Evolutionary conservation across 371 early-diverging fungal genomes (phyloP).

Genomic region (Nematocida ironsii): DNA sequence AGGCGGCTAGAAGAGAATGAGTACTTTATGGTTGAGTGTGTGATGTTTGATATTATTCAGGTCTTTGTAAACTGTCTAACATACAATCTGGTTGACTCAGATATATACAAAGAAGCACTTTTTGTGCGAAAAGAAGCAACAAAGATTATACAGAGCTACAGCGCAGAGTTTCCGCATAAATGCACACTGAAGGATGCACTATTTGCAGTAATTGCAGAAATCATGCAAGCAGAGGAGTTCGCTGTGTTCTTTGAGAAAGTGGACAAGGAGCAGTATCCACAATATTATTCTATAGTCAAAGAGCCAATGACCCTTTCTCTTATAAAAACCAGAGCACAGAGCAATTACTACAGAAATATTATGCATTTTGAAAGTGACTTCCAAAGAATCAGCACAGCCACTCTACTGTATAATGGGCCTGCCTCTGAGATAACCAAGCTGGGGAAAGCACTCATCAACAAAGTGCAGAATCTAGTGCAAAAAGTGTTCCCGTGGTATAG

Average conservation of each 20-base stretch:
- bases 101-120: conserved; percentile 76
- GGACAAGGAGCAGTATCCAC: conserved; percentile 76
- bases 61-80: conserved; percentile 80
- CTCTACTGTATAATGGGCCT: conserved; percentile 28
- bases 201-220: conserved; percentile 72
- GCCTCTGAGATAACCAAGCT: conserved; percentile 49
- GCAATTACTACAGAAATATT: conserved; percentile 74
- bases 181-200: conserved; percentile 30
- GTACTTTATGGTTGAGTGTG: conserved; percentile 75
- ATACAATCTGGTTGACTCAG: conserved; percentile 78
- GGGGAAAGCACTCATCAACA: conserved; percentile 13
- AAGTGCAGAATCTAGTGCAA: neutral
- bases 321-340: conserved; percentile 74
- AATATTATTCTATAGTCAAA: conserved; percentile 88
- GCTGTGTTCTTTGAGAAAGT: conserved; percentile 96
- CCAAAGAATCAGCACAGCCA: conserved; percentile 55
- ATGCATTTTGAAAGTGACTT: conserved; percentile 77
- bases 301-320: conserved; percentile 89
- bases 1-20: conserved; percentile 74
- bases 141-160: neutral
- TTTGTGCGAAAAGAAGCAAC: conserved; percentile 29
- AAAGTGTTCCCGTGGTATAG: conserved; percentile 44
- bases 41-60: conserved; percentile 75
- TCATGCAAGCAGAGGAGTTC: conserved; percentile 74
- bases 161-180: conserved; percentile 4